Base-by-base conservation (phyloP, 768 basidiomycete species). In the Mycena galopus region DNA sequence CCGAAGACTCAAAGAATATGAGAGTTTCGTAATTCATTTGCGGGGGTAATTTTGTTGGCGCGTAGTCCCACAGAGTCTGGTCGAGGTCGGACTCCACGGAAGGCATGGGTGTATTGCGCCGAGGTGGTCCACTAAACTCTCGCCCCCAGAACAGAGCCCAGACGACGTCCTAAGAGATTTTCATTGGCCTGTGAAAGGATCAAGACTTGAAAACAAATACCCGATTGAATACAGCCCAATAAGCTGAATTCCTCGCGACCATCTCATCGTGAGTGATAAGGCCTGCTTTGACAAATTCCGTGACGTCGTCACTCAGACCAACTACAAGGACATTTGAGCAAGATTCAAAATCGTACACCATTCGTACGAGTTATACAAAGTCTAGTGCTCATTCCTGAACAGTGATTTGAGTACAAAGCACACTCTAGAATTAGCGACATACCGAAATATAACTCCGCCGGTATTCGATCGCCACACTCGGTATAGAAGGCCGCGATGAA, bases 141-240 rank as follows among this genome's bases (percentile, higher is more conserved):
- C 86, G 81, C 10, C 86, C 86, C 59, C 86, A 83, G 56, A 84
- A 86, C 1, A 86, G 78, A 5, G 84, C 84, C 86, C 85, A 86
- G 63, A 81, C 84, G 17, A 84, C 80, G 65, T 86, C 85, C 81
- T 77, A 8, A 17, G 2, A 16, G 27, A 39, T 63, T 25, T 17
- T 21, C 4, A 21, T 5, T 35, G 14, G 25, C 2, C 59, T 50
- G 8, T 1, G 27, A 23, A 27, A n/a, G 9, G 25, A 21, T 23
- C 23, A 7, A 53, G 21, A 11, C 25, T 21, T 21, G 11, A 10
- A 7, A 44, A 32, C 8, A 12, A 19, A 4, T 58, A 76, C 75
- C 57, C 82, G 79, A 57, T 77, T 80, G 72, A 82, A 85, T 21
- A 82, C 81, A 9, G 80, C 77, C 85, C 85, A 86, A 68, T 83